Evolutionary conservation across 1,139 yeast species (phyloP).

Genomic region (Yamadazyma atlantica): DNA sequence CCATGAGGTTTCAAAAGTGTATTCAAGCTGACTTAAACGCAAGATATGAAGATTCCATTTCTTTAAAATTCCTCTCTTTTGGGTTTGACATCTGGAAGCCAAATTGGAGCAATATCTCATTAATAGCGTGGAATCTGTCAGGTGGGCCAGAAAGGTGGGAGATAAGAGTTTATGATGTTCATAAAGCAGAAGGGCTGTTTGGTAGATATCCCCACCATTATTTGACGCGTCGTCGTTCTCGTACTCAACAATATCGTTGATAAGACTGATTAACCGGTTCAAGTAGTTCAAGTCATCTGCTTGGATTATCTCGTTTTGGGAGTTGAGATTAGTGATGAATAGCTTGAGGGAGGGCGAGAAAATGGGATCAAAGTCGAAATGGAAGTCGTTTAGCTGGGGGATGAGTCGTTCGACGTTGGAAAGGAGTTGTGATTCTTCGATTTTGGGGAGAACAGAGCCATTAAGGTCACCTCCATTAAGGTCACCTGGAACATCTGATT

Average conservation of each 20-base stretch:
- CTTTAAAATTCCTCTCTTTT: conserved; percentile 10
- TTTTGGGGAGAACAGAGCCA: not conserved
- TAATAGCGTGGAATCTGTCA: conserved; percentile 19
- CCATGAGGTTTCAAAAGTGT: conserved; percentile 12
- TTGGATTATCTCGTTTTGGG: conserved; percentile 19
- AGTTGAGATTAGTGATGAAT: conserved; percentile 22
- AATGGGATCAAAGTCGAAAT: conserved; percentile 23
- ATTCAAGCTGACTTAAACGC: conserved; percentile 9
- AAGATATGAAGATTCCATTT: conserved; percentile 19
- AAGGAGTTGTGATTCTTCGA: conserved; percentile 6
- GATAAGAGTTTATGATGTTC: conserved; percentile 21
- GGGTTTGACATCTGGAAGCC: conserved; percentile 6
- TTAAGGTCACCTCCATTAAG: not conserved
- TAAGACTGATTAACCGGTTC: conserved; percentile 20
- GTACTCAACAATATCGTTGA: conserved; percentile 28
- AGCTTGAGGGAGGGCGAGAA: conserved; percentile 24
- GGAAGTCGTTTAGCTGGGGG: conserved; percentile 32
- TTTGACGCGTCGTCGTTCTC: conserved; percentile 26
- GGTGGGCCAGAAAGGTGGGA: conserved; percentile 3
- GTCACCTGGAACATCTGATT: too few relatives aligned
- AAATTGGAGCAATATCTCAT: conserved; percentile 29
- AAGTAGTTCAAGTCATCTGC: conserved; percentile 24
- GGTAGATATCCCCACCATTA: conserved; percentile 21
- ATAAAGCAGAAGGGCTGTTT: conserved; percentile 22
- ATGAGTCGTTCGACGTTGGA: conserved; percentile 17